phyloP scores from a whole-genome alignment of 2,329 filamentous ascomycete species.

The Hymenoscyphus fraxineus region DNA sequence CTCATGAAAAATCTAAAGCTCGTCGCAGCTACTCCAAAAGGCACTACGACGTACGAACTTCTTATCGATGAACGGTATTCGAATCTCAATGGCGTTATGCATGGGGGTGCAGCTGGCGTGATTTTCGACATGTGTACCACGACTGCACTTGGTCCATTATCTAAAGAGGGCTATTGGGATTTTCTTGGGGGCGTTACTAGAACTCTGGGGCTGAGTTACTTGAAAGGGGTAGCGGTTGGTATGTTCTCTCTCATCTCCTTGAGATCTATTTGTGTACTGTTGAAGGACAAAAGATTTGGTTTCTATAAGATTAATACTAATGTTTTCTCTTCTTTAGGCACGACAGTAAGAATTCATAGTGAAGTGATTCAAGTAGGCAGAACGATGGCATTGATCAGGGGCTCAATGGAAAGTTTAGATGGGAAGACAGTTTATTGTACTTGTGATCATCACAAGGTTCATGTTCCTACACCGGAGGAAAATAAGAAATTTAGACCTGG shows the following conservation, averaged over 20 bases:
- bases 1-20: conserved; percentile 29
- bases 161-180: conserved; percentile 48
- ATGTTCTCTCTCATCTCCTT: conserved; percentile 13
- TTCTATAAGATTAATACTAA: background rate
- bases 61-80: conserved; percentile 42
- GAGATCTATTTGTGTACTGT: background rate
- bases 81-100: conserved; percentile 47
- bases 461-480: conserved; percentile 39
- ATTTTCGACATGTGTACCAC: conserved; percentile 55
- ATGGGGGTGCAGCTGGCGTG: conserved; percentile 50
- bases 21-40: conserved; percentile 31
- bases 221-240: conserved; percentile 46
- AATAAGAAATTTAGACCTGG: conserved; percentile 39
- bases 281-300: background rate
- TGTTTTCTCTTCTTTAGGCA: conserved; percentile 27
- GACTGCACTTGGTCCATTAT: conserved; percentile 45
- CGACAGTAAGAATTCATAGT: conserved; percentile 41
- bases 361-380: conserved; percentile 44
- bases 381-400: conserved; percentile 50
- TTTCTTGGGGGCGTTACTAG: conserved; percentile 50
- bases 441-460: conserved; percentile 51
- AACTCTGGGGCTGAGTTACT: conserved; percentile 48
- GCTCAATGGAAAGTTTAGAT: conserved; percentile 47
- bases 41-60: conserved; percentile 42
- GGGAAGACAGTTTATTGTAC: conserved; percentile 46